Evolutionary conservation across 352 stramenopile species (phyloP).

Genomic region (Pythium apleroticum): DNA sequence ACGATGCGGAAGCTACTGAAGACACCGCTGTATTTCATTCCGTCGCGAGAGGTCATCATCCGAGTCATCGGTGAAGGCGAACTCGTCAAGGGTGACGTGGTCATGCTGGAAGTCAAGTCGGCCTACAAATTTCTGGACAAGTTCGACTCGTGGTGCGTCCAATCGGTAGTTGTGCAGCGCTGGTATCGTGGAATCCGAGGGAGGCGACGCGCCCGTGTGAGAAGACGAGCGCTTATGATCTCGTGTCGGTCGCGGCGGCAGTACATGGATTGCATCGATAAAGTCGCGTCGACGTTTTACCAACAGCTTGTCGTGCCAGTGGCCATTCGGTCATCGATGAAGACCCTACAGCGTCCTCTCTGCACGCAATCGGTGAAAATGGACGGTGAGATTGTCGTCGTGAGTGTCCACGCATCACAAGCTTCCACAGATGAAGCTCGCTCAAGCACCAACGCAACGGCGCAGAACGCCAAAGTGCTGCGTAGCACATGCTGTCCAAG

Average conservation of each 20-base stretch:
- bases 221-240: slow-evolving; percentile 35
- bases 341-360: slow-evolving; percentile 36
- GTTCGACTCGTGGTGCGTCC: slow-evolving; percentile 68
- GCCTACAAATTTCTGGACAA: slow-evolving; percentile 49
- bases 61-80: slow-evolving; percentile 55
- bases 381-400: slow-evolving; percentile 54
- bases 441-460: too few species aligned
- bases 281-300: slow-evolving; percentile 37
- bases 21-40: slow-evolving; percentile 56
- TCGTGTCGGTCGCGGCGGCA: slow-evolving; percentile 29
- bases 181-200: slow-evolving; percentile 59
- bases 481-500: slow-evolving; percentile 39
- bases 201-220: slow-evolving; percentile 28
- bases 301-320: slow-evolving; percentile 22
- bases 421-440: slow-evolving; percentile 5
- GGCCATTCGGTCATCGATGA: slow-evolving; percentile 36
- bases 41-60: slow-evolving; percentile 42
- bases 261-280: slow-evolving; percentile 33
- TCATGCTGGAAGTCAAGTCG: slow-evolving; percentile 69
- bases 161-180: slow-evolving; percentile 45
- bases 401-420: slow-evolving; percentile 58
- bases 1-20: slow-evolving; percentile 57
- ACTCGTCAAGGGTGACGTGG: slow-evolving; percentile 62
- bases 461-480: not conserved
- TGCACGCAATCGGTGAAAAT: slow-evolving; percentile 49